A percentile compares a stretch with the other conserved stretches of the same genome.
Evolutionary conservation across 805 yeast species (phyloP).

Genomic region (Nakazawaea pomicola): DNA sequence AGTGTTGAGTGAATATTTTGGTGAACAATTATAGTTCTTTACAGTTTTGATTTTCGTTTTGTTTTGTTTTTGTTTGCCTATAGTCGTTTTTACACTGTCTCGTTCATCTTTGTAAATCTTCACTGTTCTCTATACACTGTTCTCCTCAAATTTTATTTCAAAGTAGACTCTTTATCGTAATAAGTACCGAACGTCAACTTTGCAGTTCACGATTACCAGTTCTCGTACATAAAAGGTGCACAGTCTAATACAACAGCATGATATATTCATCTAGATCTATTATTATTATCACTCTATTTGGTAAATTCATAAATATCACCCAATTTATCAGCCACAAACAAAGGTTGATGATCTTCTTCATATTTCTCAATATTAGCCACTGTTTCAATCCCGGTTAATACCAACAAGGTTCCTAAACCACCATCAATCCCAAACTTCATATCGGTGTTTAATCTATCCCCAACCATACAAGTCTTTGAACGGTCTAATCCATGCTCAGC

Average conservation of each 20-base stretch:
- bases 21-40: slow-evolving; percentile 26
- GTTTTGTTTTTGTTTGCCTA: neutral
- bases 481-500: slow-evolving; percentile 57
- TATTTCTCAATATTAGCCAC: slow-evolving; percentile 51
- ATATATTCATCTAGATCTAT: too few species aligned
- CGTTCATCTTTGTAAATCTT: too few species aligned
- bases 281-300: slow-evolving; percentile 1
- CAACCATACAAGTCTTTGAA: slow-evolving; percentile 78
- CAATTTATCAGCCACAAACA: slow-evolving; percentile 61
- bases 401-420: slow-evolving; percentile 81
- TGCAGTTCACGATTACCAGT: too few species aligned
- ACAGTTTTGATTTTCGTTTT: too few species aligned
- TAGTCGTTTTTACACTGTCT: neutral
- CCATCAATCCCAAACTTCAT: slow-evolving; percentile 88
- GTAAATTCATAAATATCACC: slow-evolving; percentile 68
- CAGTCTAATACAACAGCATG: too few species aligned
- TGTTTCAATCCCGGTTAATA: slow-evolving; percentile 86
- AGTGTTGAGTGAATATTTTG: slow-evolving; percentile 50
- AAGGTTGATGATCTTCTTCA: slow-evolving; percentile 46
- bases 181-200: too few species aligned
- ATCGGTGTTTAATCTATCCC: slow-evolving; percentile 93
- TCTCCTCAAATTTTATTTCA: too few species aligned
- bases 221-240: too few species aligned
- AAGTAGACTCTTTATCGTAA: too few species aligned
- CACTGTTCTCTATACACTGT: too few species aligned